phyloP scores from a whole-genome alignment of 2,329 filamentous ascomycete genomes.

The Xylariaceae sp. region DNA sequence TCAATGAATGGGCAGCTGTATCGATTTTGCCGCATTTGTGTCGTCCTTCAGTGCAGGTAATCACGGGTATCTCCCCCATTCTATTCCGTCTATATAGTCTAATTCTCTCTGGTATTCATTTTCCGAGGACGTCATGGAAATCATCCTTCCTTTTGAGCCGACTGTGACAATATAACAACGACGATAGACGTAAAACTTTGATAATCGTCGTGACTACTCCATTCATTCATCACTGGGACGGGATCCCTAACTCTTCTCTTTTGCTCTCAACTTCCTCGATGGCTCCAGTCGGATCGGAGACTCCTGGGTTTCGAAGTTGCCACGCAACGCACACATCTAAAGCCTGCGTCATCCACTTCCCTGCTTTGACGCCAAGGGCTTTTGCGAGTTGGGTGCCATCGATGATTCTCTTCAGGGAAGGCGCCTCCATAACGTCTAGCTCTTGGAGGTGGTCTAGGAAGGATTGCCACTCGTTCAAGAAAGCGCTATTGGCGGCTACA shows the following conservation, averaged over 20 bases:
- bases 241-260: constrained; percentile 50
- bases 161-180: no score
- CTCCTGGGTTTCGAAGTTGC: constrained; percentile 77
- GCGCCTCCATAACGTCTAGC: constrained; percentile 54
- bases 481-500: constrained; percentile 27
- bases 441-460: constrained; percentile 54
- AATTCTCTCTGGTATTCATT: no score
- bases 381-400: constrained; percentile 72
- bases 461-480: constrained; percentile 48
- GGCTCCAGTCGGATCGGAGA: constrained; percentile 54
- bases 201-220: no score
- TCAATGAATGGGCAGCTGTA: no score
- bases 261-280: constrained; percentile 55
- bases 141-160: no score
- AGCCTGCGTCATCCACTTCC: constrained; percentile 79
- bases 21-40: no score
- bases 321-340: constrained; percentile 78
- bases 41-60: no score
- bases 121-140: no score
- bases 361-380: constrained; percentile 65
- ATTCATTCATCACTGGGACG: no score
- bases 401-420: constrained; percentile 59
- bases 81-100: no score
- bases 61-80: no score
- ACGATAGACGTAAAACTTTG: no score